A percentile compares a stretch with the other conserved stretches of the same genome.
phyloP scores from a whole-genome alignment of 169 alveolate genomes.

The Fabrea salina region DNA sequence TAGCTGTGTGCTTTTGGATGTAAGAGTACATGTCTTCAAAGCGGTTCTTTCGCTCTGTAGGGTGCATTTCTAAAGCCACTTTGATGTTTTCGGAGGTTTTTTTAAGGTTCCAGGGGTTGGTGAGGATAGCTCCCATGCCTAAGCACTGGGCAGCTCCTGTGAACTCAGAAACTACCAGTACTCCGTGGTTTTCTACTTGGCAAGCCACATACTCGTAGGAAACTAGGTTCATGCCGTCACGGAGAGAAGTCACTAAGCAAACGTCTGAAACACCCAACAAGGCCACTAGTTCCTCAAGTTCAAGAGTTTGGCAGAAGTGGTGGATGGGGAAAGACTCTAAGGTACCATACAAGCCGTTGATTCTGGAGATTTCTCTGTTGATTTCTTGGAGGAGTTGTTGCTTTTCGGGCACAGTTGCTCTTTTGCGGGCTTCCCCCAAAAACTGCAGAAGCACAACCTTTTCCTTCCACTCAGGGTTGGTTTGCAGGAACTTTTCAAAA shows the following conservation, averaged over 20 bases:
- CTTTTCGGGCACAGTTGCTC: background rate
- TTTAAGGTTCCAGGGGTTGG: background rate
- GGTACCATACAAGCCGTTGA: slow-evolving; percentile 4
- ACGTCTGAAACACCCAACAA: background rate
- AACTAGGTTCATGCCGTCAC: slow-evolving; percentile 15
- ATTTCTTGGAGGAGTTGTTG: background rate
- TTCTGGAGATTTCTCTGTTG: background rate
- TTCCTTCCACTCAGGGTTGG: slow-evolving; percentile 13
- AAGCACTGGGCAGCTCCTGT: slow-evolving; percentile 20
- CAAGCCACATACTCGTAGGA: slow-evolving; percentile 12
- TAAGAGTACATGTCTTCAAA: background rate
- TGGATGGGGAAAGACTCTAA: background rate
- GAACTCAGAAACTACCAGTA: slow-evolving; percentile 14
- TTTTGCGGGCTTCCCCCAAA: background rate
- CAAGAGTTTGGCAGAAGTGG: background rate
- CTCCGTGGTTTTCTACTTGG: background rate
- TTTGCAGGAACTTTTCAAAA: background rate
- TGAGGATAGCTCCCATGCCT: background rate
- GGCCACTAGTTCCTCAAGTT: background rate
- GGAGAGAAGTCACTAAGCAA: too few relatives aligned
- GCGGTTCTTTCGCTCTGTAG: background rate
- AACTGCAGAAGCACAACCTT: slow-evolving; percentile 13
- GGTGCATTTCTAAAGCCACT: background rate
- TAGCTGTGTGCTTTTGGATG: background rate
- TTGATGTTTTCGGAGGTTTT: background rate